phyloP scores from a whole-genome alignment of 73 alveolate genomes.

The Paramecium biaurelia region DNA sequence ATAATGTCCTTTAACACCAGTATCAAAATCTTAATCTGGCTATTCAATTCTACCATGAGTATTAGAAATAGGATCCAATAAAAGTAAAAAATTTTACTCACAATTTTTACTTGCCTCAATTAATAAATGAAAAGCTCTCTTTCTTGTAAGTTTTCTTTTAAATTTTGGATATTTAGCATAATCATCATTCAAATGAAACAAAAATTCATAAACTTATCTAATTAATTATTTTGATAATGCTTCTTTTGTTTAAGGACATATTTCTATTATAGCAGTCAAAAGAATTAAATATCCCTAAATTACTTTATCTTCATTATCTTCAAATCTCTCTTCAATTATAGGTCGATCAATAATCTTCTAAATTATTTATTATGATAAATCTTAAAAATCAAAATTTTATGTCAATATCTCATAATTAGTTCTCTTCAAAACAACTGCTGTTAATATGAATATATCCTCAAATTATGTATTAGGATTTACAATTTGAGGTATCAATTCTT shows the following conservation, averaged over 20 bases:
- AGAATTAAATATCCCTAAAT: background rate
- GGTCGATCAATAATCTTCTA: background rate
- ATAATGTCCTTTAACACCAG: slow-evolving; percentile 62
- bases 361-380: background rate
- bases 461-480: background rate
- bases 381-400: background rate
- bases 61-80: background rate
- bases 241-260: background rate
- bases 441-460: background rate
- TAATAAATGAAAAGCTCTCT: background rate
- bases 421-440: background rate
- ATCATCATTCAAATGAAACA: slow-evolving; percentile 23
- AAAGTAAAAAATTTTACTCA: background rate
- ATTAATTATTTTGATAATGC: background rate
- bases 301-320: slow-evolving; percentile 41
- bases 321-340: slow-evolving; percentile 41
- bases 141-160: slow-evolving; percentile 25
- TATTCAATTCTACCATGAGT: slow-evolving; percentile 20
- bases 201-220: background rate
- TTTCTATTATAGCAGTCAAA: background rate
- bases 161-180: slow-evolving; percentile 37
- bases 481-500: background rate
- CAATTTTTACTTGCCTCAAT: slow-evolving; percentile 1
- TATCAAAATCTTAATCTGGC: slow-evolving; percentile 39
- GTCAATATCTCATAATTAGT: background rate